phyloP scores from a whole-genome alignment of 768 basidiomycete species.

The Naganishia antarctica region DNA sequence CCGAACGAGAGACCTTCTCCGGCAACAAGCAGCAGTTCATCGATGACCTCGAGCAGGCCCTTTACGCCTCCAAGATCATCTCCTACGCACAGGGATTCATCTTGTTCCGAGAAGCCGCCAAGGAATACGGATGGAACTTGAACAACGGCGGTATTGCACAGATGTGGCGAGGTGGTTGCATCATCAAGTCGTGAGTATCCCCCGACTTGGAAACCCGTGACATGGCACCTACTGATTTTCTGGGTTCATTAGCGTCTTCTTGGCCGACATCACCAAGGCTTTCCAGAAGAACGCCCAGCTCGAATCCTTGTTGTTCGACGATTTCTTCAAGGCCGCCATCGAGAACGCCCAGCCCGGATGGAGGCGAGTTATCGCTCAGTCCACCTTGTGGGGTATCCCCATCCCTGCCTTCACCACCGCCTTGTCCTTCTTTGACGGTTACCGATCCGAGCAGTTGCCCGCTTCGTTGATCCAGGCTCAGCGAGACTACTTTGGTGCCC shows the following conservation, averaged over 20 bases:
- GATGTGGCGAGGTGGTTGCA: conserved; percentile 99
- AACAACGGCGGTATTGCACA: conserved; percentile 96
- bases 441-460: conserved; percentile 88
- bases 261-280: conserved; percentile 83
- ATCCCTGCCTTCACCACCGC: conserved; percentile 97
- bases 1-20: conserved; percentile 85
- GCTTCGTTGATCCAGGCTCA: conserved; percentile 85
- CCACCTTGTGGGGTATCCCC: conserved; percentile 94
- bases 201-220: not conserved
- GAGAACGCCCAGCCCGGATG: conserved; percentile 95
- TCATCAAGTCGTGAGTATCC: conserved; percentile 70
- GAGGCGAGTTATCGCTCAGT: conserved; percentile 94
- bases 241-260: conserved; percentile 60
- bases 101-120: conserved; percentile 96
- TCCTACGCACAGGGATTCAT: conserved; percentile 99
- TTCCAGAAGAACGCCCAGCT: conserved; percentile 77
- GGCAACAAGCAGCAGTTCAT: conserved; percentile 99
- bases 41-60: conserved; percentile 96
- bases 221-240: conserved; percentile 33
- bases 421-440: conserved; percentile 97
- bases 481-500: conserved; percentile 96
- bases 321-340: conserved; percentile 85
- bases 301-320: conserved; percentile 88
- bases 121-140: conserved; percentile 81
- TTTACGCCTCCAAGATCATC: conserved; percentile 99